phyloP scores from a whole-genome alignment of 208 protist species.

The Tritrichomonas musculus region DNA sequence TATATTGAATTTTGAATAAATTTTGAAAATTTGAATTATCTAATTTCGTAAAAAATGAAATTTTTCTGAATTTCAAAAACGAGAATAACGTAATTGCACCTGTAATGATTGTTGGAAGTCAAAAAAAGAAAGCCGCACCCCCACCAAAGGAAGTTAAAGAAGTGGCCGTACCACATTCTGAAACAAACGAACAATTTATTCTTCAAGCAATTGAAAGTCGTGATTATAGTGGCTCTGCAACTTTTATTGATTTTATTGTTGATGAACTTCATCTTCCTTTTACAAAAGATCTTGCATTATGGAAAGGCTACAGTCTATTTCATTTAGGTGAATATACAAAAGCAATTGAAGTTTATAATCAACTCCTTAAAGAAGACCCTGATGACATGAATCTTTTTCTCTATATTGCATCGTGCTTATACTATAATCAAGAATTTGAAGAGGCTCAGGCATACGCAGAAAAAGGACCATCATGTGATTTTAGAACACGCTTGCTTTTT shows the following conservation, averaged over 20 bases:
- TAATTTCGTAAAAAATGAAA: too few species aligned
- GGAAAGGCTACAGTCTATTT: neutral
- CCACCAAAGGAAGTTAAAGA: neutral
- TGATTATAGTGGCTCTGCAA: neutral
- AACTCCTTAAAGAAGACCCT: neutral
- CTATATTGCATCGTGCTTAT: neutral
- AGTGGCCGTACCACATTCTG: neutral
- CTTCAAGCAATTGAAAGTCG: neutral
- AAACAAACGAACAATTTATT: neutral
- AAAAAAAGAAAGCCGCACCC: neutral
- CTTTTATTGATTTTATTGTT: neutral
- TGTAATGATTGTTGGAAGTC: slow-evolving; percentile 4
- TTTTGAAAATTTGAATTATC: too few species aligned
- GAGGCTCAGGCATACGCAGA: neutral
- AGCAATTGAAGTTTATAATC: neutral
- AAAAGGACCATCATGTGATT: slow-evolving; percentile 6
- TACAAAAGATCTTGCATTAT: neutral
- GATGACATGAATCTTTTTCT: neutral
- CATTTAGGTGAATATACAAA: neutral
- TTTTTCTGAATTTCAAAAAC: too few species aligned
- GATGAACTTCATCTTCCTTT: neutral
- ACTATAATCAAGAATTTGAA: neutral
- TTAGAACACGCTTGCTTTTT: neutral
- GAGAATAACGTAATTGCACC: too few species aligned
- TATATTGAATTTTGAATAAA: too few species aligned